Evolutionary conservation across 2,329 filamentous ascomycete genomes (phyloP), one percentile per base, ranked within the genome.

Genomic region (Grosmannia huntii): DNA sequence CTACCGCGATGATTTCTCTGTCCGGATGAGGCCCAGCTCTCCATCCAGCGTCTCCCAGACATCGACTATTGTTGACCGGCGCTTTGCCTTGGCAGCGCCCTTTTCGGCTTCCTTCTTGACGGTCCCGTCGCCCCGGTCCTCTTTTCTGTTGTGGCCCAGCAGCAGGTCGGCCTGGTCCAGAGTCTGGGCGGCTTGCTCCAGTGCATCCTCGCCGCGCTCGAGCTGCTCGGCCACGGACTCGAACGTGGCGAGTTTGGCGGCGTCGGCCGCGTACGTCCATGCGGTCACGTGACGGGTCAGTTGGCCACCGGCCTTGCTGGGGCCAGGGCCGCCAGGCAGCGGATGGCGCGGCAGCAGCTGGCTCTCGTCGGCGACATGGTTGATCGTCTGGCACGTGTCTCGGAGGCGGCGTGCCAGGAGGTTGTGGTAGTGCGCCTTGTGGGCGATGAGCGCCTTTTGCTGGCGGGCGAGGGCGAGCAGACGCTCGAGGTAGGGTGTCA

Each of bases 191-290:
- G 79, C 77, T 21, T 73, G 72, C 58, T 82, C 78, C 23, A 85
- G 68, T 3, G 79, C 78, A 14, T 77, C 65, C 63, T 83, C 77
- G 0, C 82, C 82, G 56, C 75, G 72, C 56, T 86, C 82, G 3
- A 85, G 74, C 61, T 76, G 80, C 65, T 84, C 81, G 10, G 79
- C 77, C 12, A 85, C 78, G 10, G 72, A 69, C 64, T 85, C 81
- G 12, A 83, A 73, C 1, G 77, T 83, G 2, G 75, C 70, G 57
- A 83, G 79, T 63, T 82, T 83, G 63, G 82, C 80, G 3, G 80
- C 75, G 58, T 85, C 78, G 1, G 81, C 77, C 1, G 83, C 81
- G 63, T 75, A 76, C 10, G 82, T 75, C 83, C 83, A 86, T 11
- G 78, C 77, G 61, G 76, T 75, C 54, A 82, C 72, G 50, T 74